phyloP scores from a whole-genome alignment of 2,329 filamentous ascomycete species.

The Aspergillus viridinutans region DNA sequence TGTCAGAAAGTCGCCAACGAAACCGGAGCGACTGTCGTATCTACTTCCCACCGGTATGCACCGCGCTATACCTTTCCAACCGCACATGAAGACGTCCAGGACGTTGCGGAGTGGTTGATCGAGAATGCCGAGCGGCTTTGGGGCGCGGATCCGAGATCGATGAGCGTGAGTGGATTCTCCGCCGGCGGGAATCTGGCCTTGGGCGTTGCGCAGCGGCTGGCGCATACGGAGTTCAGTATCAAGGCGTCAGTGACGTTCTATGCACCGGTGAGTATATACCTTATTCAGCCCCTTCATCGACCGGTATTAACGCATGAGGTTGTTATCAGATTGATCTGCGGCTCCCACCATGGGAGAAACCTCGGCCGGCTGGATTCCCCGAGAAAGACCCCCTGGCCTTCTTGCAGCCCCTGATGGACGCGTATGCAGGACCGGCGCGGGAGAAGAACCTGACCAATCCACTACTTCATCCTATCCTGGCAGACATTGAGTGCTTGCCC shows the following conservation, averaged over 20 bases:
- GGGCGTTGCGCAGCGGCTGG: conserved; percentile 21
- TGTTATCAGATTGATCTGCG: conserved; percentile 35
- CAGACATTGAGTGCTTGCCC: conserved; percentile 4
- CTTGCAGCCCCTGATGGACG: conserved; percentile 42
- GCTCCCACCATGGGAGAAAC: conserved; percentile 40
- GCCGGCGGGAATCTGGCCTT: conserved; percentile 46
- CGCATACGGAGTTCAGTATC: conserved; percentile 20
- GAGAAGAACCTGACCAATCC: conserved; percentile 1
- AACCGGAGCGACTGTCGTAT: conserved; percentile 41
- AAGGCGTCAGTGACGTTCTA: conserved; percentile 43
- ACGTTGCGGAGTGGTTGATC: conserved; percentile 39
- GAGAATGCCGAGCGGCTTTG: conserved; percentile 34
- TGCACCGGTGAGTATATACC: conserved; percentile 19
- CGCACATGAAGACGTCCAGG: conserved; percentile 43
- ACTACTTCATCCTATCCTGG: conserved; percentile 7
- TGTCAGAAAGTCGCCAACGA: conserved; percentile 28
- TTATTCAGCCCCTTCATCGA: not conserved
- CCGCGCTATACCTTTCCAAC: conserved; percentile 41
- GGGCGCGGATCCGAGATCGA: conserved; percentile 21
- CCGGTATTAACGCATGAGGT: too few species aligned
- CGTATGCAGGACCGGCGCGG: conserved; percentile 34
- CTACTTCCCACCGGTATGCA: conserved; percentile 39
- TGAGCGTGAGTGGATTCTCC: conserved; percentile 45
- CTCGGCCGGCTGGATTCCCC: conserved; percentile 30
- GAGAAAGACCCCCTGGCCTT: conserved; percentile 37